A percentile compares a stretch with the other conserved stretches of the same genome.
Conservation (phyloP, 75 land plant species). For the Chamaecyparis obtusa region DNA sequence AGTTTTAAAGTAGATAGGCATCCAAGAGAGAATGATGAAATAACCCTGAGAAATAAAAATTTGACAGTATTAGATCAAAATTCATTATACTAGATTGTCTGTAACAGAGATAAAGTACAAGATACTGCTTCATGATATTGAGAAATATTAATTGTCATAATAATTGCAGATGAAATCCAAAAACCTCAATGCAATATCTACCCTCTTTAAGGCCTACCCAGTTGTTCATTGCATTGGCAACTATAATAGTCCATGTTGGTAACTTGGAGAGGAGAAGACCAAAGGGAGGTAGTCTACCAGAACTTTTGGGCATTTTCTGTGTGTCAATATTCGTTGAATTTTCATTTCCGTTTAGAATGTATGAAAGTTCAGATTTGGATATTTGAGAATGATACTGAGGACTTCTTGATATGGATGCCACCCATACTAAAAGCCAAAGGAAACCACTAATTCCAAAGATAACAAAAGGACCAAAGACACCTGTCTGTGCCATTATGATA, state of each 20-base stretch:
- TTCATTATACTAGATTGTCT: neutral
- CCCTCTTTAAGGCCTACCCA: slow-evolving; percentile 60
- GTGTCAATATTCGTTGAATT: neutral
- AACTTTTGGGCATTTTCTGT: slow-evolving; percentile 14
- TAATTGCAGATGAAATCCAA: neutral
- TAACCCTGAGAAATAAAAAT: slow-evolving; percentile 67
- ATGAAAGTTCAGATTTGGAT: slow-evolving; percentile 55
- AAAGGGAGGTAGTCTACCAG: slow-evolving; percentile 65
- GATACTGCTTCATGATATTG: neutral
- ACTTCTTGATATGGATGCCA: slow-evolving; percentile 53
- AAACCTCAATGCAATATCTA: neutral
- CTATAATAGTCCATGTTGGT: slow-evolving; percentile 87
- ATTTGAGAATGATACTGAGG: slow-evolving; percentile 69
- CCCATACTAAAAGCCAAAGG: slow-evolving; percentile 81
- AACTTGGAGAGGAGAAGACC: slow-evolving; percentile 72
- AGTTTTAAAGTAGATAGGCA: slow-evolving; percentile 91
- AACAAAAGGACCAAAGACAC: slow-evolving; percentile 79
- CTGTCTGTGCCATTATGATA: slow-evolving; percentile 67
- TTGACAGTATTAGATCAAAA: neutral
- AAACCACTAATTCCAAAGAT: slow-evolving; percentile 84
- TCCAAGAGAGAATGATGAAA: slow-evolving; percentile 93
- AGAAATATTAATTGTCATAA: neutral
- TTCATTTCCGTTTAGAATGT: slow-evolving; percentile 43
- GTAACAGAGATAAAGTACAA: neutral
- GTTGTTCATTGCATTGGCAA: slow-evolving; percentile 90